These are phyloP conservation scores for Suillus decipiens DNA, from an alignment of 768 basidiomycete species.

Conservation along the genomic window DNA sequence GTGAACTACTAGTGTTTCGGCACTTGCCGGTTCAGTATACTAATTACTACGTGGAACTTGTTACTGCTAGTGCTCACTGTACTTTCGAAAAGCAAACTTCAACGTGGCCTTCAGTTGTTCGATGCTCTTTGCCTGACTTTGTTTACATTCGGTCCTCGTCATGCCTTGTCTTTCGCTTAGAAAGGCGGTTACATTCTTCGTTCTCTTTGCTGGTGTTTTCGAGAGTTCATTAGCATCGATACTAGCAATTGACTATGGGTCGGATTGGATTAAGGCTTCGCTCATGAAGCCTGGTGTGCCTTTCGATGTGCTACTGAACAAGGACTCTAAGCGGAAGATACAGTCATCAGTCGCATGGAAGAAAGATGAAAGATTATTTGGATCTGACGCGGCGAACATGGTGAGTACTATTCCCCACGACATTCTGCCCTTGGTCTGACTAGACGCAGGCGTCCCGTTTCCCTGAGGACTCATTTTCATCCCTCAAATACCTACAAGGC, in stretches of 20 bases:
- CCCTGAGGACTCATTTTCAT: slow-evolving; percentile 84
- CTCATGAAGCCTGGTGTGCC: slow-evolving; percentile 92
- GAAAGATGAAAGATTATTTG: slow-evolving; percentile 85
- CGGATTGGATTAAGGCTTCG: slow-evolving; percentile 96
- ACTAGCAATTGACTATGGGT: slow-evolving; percentile 97
- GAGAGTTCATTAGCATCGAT: slow-evolving; percentile 65
- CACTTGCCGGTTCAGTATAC: neutral
- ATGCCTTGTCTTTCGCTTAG: slow-evolving; percentile 28
- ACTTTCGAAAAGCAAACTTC: neutral
- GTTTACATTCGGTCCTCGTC: neutral
- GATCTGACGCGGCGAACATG: slow-evolving; percentile 83
- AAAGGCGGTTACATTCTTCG: slow-evolving; percentile 28
- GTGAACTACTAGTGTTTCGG: neutral
- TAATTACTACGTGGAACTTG: neutral
- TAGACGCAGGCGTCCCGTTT: slow-evolving; percentile 80
- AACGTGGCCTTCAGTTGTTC: neutral
- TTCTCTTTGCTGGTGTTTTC: slow-evolving; percentile 25
- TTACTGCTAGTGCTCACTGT: neutral
- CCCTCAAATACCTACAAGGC: slow-evolving; percentile 82
- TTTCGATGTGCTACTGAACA: slow-evolving; percentile 95
- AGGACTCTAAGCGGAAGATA: slow-evolving; percentile 96
- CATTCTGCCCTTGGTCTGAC: slow-evolving; percentile 6
- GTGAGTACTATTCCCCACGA: slow-evolving; percentile 49
- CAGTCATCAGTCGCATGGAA: slow-evolving; percentile 91
- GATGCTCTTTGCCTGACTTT: slow-evolving; percentile 1